Evolutionary conservation across 2,329 filamentous ascomycete species (phyloP).

Genomic region (Neofusicoccum sp.): DNA sequence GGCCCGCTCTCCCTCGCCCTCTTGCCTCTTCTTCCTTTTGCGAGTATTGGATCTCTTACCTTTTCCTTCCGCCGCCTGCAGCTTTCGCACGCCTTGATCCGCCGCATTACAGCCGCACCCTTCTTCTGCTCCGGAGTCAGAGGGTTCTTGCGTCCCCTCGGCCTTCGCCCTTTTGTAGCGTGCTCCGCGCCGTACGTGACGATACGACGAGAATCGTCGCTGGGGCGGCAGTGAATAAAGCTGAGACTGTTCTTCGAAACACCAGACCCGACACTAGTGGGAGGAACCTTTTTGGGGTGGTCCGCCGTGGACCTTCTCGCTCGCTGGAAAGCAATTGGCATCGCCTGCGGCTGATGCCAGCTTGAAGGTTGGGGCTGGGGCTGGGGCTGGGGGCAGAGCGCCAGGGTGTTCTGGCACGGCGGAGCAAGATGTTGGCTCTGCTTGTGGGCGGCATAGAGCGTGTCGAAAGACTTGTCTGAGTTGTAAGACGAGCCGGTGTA

Average conservation of each 20-base stretch:
- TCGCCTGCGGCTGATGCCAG: background rate
- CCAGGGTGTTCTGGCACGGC: background rate
- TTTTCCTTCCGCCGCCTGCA: slow-evolving; percentile 36
- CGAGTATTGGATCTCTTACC: slow-evolving; percentile 27
- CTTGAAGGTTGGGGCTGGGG: background rate
- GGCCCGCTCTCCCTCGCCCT: background rate
- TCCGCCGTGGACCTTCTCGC: background rate
- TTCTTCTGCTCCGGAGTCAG: slow-evolving; percentile 38
- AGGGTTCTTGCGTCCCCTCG: slow-evolving; percentile 35
- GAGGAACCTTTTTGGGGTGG: background rate
- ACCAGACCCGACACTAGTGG: background rate
- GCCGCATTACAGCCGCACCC: slow-evolving; percentile 40
- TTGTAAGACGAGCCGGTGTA: slow-evolving; percentile 20
- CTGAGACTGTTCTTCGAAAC: background rate
- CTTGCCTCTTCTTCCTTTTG: background rate
- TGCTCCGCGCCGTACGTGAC: slow-evolving; percentile 27
- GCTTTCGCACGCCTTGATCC: slow-evolving; percentile 38
- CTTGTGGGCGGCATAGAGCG: background rate
- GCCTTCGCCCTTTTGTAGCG: background rate
- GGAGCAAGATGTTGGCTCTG: background rate
- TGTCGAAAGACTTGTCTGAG: slow-evolving; percentile 4
- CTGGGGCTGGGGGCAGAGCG: background rate
- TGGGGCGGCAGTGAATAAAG: slow-evolving; percentile 40
- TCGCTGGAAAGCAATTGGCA: background rate
- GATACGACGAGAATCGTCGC: slow-evolving; percentile 35